A percentile compares a stretch with the other conserved stretches of the same genome.
These are phyloP conservation scores for Pythium volutum DNA, from an alignment of 352 stramenopile species.

Conservation along the genomic window DNA sequence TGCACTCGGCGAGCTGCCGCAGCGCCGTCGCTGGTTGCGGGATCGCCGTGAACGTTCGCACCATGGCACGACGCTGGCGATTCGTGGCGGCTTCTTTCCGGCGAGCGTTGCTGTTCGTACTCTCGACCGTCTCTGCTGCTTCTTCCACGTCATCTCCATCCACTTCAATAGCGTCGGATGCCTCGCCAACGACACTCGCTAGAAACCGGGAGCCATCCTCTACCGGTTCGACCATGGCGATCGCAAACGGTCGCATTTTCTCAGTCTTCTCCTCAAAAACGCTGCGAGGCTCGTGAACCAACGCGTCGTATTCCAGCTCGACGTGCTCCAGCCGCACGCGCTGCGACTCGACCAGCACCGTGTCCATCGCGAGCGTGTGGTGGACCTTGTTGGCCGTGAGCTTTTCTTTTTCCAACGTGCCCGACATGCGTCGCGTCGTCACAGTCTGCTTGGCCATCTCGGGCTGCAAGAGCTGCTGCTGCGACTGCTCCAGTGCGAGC, in stretches of 20 bases:
- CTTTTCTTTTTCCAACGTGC: conserved; percentile 56
- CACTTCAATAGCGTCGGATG: neutral
- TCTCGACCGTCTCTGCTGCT: neutral
- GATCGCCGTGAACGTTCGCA: conserved; percentile 41
- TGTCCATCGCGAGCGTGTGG: conserved; percentile 46
- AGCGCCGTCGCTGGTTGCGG: conserved; percentile 44
- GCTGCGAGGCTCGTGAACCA: conserved; percentile 35
- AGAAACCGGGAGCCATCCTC: neutral
- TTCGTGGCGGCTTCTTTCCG: neutral
- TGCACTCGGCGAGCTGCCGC: conserved; percentile 61
- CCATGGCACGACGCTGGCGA: conserved; percentile 21
- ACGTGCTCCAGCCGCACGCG: conserved; percentile 35
- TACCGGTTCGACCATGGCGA: conserved; percentile 25
- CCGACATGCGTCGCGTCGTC: conserved; percentile 51
- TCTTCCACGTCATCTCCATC: neutral
- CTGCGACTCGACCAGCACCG: conserved; percentile 33
- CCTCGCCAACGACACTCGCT: neutral
- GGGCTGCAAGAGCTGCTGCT: conserved; percentile 46
- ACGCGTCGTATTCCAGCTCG: conserved; percentile 50
- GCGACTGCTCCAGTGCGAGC: conserved; percentile 40
- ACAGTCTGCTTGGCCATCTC: conserved; percentile 48
- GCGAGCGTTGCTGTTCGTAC: neutral
- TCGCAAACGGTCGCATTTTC: conserved; percentile 29
- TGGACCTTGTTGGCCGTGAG: conserved; percentile 45
- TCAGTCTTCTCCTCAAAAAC: conserved; percentile 30